Conservation (phyloP, 495 filamentous ascomycete species). For the Pseudoneurospora amorphoporcata region DNA sequence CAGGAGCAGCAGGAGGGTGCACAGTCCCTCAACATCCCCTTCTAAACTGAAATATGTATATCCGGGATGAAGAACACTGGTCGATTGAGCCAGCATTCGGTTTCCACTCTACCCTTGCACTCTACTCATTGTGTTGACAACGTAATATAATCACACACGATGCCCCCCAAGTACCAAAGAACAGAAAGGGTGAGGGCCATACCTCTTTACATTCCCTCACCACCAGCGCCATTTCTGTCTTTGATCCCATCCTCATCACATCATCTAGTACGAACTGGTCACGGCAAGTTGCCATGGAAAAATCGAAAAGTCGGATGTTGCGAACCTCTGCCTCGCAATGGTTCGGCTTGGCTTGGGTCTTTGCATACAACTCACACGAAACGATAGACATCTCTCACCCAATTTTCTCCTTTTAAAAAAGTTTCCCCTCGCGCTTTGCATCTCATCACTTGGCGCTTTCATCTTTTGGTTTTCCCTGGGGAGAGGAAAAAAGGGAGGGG, state of each 20-base stretch:
- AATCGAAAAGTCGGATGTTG: neutral
- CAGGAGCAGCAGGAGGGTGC: slow-evolving; percentile 77
- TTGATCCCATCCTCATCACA: neutral
- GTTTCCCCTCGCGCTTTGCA: neutral
- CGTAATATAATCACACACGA: slow-evolving; percentile 17
- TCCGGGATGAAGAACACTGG: neutral
- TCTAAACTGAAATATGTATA: slow-evolving; percentile 28
- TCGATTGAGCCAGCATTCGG: neutral
- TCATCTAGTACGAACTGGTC: neutral
- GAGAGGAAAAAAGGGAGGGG: neutral
- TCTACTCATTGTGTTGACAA: slow-evolving; percentile 9
- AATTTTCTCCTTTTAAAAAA: neutral
- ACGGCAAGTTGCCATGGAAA: neutral
- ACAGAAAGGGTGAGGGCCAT: neutral
- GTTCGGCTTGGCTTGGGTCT: slow-evolving; percentile 4
- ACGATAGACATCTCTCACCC: slow-evolving; percentile 10
- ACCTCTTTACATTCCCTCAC: neutral
- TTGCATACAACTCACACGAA: slow-evolving; percentile 3
- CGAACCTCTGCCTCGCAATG: neutral
- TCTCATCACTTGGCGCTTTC: neutral
- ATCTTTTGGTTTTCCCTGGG: neutral
- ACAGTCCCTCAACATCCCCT: slow-evolving; percentile 44
- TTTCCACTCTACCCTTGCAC: slow-evolving; percentile 8
- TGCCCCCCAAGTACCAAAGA: slow-evolving; percentile 1
- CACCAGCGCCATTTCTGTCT: neutral